Base-by-base conservation (phyloP, 2,329 filamentous ascomycete species). In the Arachnomyces sp. region DNA sequence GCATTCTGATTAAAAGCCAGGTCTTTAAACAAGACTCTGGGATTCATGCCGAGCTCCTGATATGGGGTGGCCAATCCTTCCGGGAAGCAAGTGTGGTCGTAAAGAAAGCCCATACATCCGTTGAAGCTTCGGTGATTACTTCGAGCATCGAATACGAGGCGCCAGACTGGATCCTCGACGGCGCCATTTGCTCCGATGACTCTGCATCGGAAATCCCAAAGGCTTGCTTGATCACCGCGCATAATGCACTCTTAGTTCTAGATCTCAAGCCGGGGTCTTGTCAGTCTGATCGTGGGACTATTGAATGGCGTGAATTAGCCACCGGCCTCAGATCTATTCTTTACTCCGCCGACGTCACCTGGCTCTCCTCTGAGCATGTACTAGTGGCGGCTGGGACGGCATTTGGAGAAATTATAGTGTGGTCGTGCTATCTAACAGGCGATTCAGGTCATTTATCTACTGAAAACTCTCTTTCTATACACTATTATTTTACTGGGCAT, bases 361-460 rank as follows among this genome's bases (percentile, higher is more conserved):
- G 82, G 73, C 62, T 79, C 6, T 71, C 72, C 5, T 39, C 60
- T 4, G 67, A 70, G 33, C 68, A 70, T 38, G 68, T 94, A 34
- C 71, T 95, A 14, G 76, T 95, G 37, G 86, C 87, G 5, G 84
- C 84, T 2, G 92, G 92, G 1, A 96, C 92, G 0, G 88, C 90
- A 1, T 96, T 96, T 62, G 92, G 92, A 2, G 89, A 96, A 60
- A 84, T 98, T 28, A 71, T 95, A 29, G 76, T 94, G 12, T 96
- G 92, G 92, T 84, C 81, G 48, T 88, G 78, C 50, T 64, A 66
- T 34, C 50, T 72, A 29, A 9, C 7, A 29, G 13, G 34, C 15
- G 33, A 45, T 33, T 37, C 42, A 1, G 33, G 34, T 31, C 39
- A 50, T 11, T 34, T 42, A 13, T 34, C 42, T 11, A 42, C 36